phyloP scores from a whole-genome alignment of 2,329 filamentous ascomycete species.

The Colletotrichum echinochloae region DNA sequence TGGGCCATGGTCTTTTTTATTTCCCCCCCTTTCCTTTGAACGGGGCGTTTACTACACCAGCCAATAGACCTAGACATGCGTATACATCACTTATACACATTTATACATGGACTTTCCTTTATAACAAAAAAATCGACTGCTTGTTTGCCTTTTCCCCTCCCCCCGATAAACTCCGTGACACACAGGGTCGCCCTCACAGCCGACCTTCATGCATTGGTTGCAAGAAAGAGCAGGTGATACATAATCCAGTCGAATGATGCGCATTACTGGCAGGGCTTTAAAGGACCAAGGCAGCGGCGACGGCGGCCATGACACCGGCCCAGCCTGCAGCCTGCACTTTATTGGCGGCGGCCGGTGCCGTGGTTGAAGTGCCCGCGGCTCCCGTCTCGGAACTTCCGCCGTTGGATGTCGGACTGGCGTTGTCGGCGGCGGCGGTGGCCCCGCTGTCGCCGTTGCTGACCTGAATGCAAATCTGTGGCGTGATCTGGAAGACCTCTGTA shows the following conservation, averaged over 20 bases:
- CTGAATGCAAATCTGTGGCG: conserved; percentile 45
- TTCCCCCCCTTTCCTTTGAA: neutral
- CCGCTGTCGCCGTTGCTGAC: neutral
- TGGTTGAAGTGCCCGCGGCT: conserved; percentile 28
- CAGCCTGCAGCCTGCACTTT: conserved; percentile 46
- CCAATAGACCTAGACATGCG: conserved; percentile 1
- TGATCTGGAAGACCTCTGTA: conserved; percentile 43
- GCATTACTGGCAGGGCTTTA: conserved; percentile 39
- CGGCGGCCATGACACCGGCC: conserved; percentile 48
- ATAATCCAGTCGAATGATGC: neutral
- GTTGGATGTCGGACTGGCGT: conserved; percentile 40
- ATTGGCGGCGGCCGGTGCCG: conserved; percentile 44
- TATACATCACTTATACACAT: neutral
- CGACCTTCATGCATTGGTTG: neutral
- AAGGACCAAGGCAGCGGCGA: conserved; percentile 49
- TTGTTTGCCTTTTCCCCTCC: neutral
- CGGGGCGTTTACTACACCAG: neutral
- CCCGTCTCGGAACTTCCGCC: conserved; percentile 39
- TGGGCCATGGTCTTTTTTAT: neutral
- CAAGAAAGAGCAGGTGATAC: neutral
- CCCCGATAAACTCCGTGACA: conserved; percentile 11
- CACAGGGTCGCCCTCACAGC: neutral
- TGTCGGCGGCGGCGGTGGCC: conserved; percentile 28
- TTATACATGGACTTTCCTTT: neutral
- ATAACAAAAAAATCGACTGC: neutral